Conservation (phyloP, 306 rosid genomes). For the Prunus mongolica region DNA sequence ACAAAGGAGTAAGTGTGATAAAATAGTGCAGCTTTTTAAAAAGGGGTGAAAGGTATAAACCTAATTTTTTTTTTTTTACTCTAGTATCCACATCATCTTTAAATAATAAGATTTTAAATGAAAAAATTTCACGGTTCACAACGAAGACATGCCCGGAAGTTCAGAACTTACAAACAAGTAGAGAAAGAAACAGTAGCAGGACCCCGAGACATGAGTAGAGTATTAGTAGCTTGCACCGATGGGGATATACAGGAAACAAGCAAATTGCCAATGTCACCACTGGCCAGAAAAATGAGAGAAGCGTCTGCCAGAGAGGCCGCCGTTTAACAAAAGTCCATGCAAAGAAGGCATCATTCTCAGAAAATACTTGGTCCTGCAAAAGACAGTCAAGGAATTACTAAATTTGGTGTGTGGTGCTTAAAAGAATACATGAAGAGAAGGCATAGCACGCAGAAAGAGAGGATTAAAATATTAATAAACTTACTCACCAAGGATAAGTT, state of each 20-base stretch:
- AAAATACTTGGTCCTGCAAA: slow-evolving; percentile 86
- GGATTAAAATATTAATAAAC: background rate
- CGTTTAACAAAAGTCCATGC: slow-evolving; percentile 96
- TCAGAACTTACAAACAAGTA: slow-evolving; percentile 70
- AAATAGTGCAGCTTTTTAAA: background rate
- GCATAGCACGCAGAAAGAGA: background rate
- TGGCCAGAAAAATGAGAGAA: slow-evolving; percentile 96
- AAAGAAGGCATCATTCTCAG: slow-evolving; percentile 91
- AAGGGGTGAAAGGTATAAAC: background rate
- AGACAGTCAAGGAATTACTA: slow-evolving; percentile 29
- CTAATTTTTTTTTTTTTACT: background rate
- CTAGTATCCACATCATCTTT: background rate
- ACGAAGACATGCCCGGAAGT: slow-evolving; percentile 6
- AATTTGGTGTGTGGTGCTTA: slow-evolving; percentile 11
- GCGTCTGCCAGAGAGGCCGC: slow-evolving; percentile 97
- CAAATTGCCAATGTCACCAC: slow-evolving; percentile 95
- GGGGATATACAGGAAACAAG: slow-evolving; percentile 98
- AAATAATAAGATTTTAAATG: background rate
- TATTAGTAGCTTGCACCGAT: slow-evolving; percentile 84
- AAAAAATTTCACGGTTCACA: background rate
- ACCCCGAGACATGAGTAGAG: slow-evolving; percentile 95
- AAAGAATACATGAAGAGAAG: background rate
- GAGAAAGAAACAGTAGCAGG: slow-evolving; percentile 74
- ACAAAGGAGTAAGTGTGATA: background rate
- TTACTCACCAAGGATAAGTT: background rate